These are phyloP conservation scores for Colletotrichum magnum DNA, from an alignment of 2,329 filamentous ascomycete species.

Conservation along the genomic window DNA sequence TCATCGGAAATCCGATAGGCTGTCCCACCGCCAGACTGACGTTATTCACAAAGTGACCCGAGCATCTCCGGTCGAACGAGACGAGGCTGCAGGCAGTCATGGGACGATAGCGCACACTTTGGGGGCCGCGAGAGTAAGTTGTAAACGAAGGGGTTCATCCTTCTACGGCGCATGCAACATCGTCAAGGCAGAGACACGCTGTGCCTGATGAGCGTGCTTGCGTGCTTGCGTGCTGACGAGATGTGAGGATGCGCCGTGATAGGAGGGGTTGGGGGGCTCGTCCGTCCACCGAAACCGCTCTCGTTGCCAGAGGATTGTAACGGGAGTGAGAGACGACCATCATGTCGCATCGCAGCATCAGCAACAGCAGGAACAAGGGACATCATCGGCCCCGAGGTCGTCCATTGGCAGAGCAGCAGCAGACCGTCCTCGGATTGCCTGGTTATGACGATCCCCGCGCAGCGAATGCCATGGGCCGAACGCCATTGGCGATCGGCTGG, in stretches of 20 bases:
- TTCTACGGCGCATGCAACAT: background rate
- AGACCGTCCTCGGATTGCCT: constrained; percentile 5
- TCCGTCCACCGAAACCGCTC: too few relatives aligned
- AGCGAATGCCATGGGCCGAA: constrained; percentile 20
- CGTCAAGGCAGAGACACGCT: background rate
- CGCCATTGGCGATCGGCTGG: constrained; percentile 22
- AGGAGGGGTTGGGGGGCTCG: background rate
- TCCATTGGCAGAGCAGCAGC: constrained; percentile 19
- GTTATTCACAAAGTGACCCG: constrained; percentile 10
- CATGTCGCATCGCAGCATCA: background rate
- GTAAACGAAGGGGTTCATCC: background rate
- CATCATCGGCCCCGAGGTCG: constrained; percentile 15
- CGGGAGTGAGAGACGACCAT: too few relatives aligned
- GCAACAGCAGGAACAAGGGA: background rate
- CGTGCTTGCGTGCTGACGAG: constrained; percentile 11
- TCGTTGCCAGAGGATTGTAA: background rate
- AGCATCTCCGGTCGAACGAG: constrained; percentile 4
- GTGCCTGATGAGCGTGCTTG: constrained; percentile 26
- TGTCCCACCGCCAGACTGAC: constrained; percentile 24
- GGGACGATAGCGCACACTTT: background rate
- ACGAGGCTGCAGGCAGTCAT: background rate
- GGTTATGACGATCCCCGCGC: constrained; percentile 31
- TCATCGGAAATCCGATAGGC: background rate
- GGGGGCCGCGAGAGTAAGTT: background rate
- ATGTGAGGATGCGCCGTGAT: constrained; percentile 18